Evolutionary conservation across 2,329 filamentous ascomycete genomes (phyloP), one percentile per base, ranked within the genome.

Genomic region (Zymoseptoria pseudotritici): DNA sequence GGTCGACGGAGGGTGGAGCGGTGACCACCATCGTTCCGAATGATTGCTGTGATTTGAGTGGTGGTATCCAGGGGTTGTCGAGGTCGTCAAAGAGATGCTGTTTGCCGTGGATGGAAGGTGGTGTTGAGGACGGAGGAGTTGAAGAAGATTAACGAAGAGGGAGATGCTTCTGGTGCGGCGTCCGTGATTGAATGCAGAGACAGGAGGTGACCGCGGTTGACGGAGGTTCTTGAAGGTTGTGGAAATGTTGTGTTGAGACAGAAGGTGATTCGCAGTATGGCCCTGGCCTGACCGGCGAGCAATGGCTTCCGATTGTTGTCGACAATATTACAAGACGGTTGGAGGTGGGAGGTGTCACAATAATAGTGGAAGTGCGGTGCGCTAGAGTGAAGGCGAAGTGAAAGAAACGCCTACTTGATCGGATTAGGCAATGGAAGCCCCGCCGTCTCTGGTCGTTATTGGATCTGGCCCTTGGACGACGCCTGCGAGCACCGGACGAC

Each of bases 51-150:
- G 53, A 57, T 46, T 63, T 58, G 55, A 49, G 60, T 56, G 57
- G 52, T 24, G 46, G 13, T 42, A 6, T 22, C 20, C 51, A 57
- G 46, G n/a, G 57, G 54, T 50, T 9, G 10, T 53, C 52, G 13
- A 24, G 50, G 54, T 55, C 29, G 53, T 31, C 24, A 54, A 46
- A 57, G 26, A 9, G 56, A 56, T 17, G 60, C 26, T 22, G 59
- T 59, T 63, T 63, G 63, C 57, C 58, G 61, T 55, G 24, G 53
- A 53, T 56, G 46, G 56, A 59, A 53, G 57, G 36, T 56, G 56
- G 50, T 24, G 36, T 53, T 22, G 52, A 57, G 53, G 55, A 29
- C 31, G 22, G 49, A 36, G 36, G 56, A 56, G 56, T 56, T 51
- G 52, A 56, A 58, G 60, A 58, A 59, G 60, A 54, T 59, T 29